A percentile compares a stretch with the other conserved stretches of the same genome.
These are phyloP conservation scores for Epicoccum sorghinum DNA, from an alignment of 2,329 filamentous ascomycete species.

Conservation along the genomic window DNA sequence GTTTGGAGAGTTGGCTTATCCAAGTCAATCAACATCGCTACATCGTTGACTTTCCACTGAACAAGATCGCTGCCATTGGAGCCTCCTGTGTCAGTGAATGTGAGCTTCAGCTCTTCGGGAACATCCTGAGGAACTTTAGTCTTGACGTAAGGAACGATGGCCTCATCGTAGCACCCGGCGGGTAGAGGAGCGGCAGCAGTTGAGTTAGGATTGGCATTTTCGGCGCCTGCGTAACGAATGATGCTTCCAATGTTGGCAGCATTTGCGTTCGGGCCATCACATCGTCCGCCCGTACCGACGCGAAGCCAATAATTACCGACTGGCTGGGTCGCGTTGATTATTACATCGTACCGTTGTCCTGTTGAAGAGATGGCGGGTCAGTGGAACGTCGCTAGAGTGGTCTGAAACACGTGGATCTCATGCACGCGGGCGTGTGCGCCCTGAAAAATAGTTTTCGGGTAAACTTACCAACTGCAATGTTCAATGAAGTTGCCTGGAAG, in stretches of 20 bases:
- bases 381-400: constrained; percentile 24
- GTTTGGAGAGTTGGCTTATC: constrained; percentile 46
- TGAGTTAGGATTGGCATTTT: constrained; percentile 37
- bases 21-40: constrained; percentile 45
- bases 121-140: constrained; percentile 34
- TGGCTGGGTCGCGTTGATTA: constrained; percentile 44
- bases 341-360: constrained; percentile 50
- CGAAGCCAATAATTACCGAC: constrained; percentile 46
- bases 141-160: constrained; percentile 49
- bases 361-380: constrained; percentile 21
- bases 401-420: constrained; percentile 16
- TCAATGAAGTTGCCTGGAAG: constrained; percentile 44
- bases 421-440: constrained; percentile 9
- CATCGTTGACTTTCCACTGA: constrained; percentile 51
- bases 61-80: constrained; percentile 33
- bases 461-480: constrained; percentile 45
- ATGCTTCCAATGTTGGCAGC: constrained; percentile 49
- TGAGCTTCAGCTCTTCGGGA: constrained; percentile 35
- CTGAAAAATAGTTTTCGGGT: constrained; percentile 1
- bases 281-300: constrained; percentile 43
- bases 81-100: constrained; percentile 33
- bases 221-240: constrained; percentile 49
- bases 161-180: constrained; percentile 51
- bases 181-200: constrained; percentile 37
- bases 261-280: constrained; percentile 44